Conservation (phyloP, 768 basidiomycete species). For the Mycena floridula region DNA sequence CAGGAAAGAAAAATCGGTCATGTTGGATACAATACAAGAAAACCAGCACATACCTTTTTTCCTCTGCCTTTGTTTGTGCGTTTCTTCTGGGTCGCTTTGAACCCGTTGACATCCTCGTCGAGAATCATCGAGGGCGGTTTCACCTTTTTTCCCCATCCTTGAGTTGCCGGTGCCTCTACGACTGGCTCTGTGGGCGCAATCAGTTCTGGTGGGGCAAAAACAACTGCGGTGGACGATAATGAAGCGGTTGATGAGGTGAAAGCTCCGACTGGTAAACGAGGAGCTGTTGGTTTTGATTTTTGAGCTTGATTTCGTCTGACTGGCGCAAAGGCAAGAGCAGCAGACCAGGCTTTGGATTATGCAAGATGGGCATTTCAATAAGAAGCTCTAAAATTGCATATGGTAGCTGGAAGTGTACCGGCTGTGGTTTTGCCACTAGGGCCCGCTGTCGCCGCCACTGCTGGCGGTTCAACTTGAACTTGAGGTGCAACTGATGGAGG, state of each 20-base stretch:
- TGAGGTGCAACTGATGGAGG: background rate
- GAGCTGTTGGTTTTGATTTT: conserved; percentile 54
- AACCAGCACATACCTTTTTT: conserved; percentile 47
- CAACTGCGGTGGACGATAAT: conserved; percentile 49
- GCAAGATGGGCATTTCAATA: conserved; percentile 43
- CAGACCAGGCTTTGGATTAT: conserved; percentile 71
- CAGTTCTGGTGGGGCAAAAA: conserved; percentile 65
- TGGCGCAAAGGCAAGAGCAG: conserved; percentile 84
- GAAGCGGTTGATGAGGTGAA: conserved; percentile 34
- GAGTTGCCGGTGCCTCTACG: conserved; percentile 33
- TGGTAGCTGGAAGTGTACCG: too few species aligned
- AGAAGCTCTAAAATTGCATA: conserved; percentile 44
- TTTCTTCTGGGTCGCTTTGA: conserved; percentile 50
- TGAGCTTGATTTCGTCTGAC: conserved; percentile 52
- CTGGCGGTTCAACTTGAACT: conserved; percentile 7
- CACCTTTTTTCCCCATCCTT: conserved; percentile 84
- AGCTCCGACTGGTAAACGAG: conserved; percentile 58
- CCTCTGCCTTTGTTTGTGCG: conserved; percentile 48
- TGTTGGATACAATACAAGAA: background rate
- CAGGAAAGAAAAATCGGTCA: conserved; percentile 4
- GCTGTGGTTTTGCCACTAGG: conserved; percentile 43
- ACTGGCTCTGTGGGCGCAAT: conserved; percentile 29
- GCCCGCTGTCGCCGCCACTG: conserved; percentile 18
- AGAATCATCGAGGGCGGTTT: conserved; percentile 89
- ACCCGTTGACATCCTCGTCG: conserved; percentile 86